Evolutionary conservation across 2,329 filamentous ascomycete species (phyloP).

Genomic region (Aspergillus pseudonomiae): DNA sequence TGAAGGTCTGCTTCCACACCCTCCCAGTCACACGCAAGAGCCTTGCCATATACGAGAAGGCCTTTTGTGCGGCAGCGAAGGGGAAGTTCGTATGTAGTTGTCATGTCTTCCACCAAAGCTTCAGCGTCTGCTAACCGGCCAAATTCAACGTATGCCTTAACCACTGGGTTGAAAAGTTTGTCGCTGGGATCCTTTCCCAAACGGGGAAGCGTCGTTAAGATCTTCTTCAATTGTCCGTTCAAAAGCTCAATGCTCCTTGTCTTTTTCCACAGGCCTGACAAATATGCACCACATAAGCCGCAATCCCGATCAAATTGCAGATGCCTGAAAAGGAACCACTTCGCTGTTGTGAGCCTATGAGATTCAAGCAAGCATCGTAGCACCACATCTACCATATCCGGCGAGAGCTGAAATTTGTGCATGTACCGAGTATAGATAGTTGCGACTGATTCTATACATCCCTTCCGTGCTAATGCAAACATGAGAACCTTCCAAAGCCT

Average conservation of each 20-base stretch:
- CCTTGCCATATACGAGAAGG: conserved; percentile 40
- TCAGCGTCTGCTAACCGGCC: conserved; percentile 40
- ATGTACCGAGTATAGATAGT: conserved; percentile 35
- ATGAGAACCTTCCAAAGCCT: conserved; percentile 43
- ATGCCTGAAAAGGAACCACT: conserved; percentile 37
- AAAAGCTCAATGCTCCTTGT: conserved; percentile 40
- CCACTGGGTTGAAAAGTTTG: conserved; percentile 44
- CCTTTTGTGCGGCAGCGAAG: conserved; percentile 40
- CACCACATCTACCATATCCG: conserved; percentile 37
- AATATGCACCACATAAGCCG: conserved; percentile 40
- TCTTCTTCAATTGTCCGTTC: conserved; percentile 36
- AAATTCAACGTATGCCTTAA: conserved; percentile 44
- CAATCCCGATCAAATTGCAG: conserved; percentile 38
- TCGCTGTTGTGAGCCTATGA: conserved; percentile 40
- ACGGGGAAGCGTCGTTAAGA: conserved; percentile 30
- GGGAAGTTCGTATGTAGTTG: conserved; percentile 30
- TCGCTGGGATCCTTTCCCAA: conserved; percentile 37
- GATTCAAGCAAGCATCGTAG: conserved; percentile 43
- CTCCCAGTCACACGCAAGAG: conserved; percentile 44
- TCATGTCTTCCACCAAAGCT: conserved; percentile 40
- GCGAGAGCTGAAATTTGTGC: conserved; percentile 32
- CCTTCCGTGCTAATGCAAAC: conserved; percentile 37
- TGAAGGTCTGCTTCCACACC: conserved; percentile 42
- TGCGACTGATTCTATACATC: conserved; percentile 41
- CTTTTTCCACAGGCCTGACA: conserved; percentile 44